Base-by-base conservation (phyloP, 2,329 filamentous ascomycete species). In the Aspergillus quadricinctus region DNA sequence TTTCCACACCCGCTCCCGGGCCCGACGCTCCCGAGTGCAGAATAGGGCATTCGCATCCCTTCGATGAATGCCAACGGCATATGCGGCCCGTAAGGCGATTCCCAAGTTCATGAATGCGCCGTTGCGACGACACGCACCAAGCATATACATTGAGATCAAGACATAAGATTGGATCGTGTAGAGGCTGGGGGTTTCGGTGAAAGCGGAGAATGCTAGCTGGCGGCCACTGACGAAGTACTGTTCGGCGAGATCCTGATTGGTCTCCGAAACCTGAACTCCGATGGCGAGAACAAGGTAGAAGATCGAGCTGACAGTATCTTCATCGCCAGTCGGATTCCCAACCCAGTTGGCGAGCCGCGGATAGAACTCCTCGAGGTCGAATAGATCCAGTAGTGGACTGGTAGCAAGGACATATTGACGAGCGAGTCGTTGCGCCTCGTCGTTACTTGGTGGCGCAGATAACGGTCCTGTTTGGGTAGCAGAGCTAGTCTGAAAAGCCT, bases 31-130 rank as follows among this genome's bases (percentile, higher is more conserved):
- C 2, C 73, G 65, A 1, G 65, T 63, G 29, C 78, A 78, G 58
- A 80, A 81, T 1, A 79, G 72, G 28, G 77, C 77, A 56, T 80
- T 81, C 11, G 80, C 78, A 62, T 81, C 80, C 28, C 76, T 80
- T 4, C 80, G 69, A 61, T 82, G 80, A 23, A 82, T 70, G 1
- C 80, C 80, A 25, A 82, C 76, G 1, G 80, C 78, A 59, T 81
- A 82, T 1, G 79, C 78, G 11, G 79, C 78, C 28, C 80, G 75
- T 23, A 80, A 72, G n/a, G 80, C 79, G 53, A 81, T 72, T 57
- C 79, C 79, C 19, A 82, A 75, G 49, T 81, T 78, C 62, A 81
- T 74, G 54, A 80, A 82, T 5, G 80, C 79, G 1, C 78, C 80
- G 57, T 82, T 82, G 10, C 79, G 77, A 46, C 80, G 76, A 55